Conservation (phyloP, 164 flowering plant species). For the Berberis thunbergii region DNA sequence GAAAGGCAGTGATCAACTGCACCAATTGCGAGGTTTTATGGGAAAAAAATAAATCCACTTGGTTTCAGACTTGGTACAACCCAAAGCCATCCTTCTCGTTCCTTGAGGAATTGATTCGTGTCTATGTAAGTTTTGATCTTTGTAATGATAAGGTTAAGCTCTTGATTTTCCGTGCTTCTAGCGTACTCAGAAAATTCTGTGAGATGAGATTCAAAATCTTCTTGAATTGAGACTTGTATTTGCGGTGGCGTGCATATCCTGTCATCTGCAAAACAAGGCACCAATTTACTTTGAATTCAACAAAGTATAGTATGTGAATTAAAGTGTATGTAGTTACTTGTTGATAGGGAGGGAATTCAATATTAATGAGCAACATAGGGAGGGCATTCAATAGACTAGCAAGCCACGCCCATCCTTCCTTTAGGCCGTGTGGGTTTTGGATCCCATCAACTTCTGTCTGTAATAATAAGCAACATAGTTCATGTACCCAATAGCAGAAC, state of each 20-base stretch:
- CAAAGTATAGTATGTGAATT: not conserved
- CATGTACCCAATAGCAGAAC: not conserved
- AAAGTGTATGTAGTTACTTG: constrained; percentile 15
- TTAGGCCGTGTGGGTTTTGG: constrained; percentile 60
- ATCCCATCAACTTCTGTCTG: constrained; percentile 65
- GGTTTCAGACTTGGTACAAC: no score
- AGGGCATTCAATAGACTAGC: constrained; percentile 53
- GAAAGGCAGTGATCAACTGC: no score
- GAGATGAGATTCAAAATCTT: constrained; percentile 51
- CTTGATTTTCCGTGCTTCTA: constrained; percentile 33
- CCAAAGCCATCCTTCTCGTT: constrained; percentile 80
- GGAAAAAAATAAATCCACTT: no score
- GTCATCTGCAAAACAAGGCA: constrained; percentile 54
- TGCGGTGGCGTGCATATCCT: constrained; percentile 55
- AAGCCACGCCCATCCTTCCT: constrained; percentile 94
- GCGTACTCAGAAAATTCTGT: constrained; percentile 34
- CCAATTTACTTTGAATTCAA: not conserved
- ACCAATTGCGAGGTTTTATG: no score
- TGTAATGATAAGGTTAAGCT: constrained; percentile 21
- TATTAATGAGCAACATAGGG: no score
- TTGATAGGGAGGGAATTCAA: constrained; percentile 52
- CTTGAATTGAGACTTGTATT: constrained; percentile 60
- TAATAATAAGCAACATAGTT: constrained; percentile 11
- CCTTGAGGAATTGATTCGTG: constrained; percentile 40
- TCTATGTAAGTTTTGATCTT: constrained; percentile 47